Evolutionary conservation across 2,329 filamentous ascomycete genomes (phyloP).

Genomic region (Lachnellula willkommii): DNA sequence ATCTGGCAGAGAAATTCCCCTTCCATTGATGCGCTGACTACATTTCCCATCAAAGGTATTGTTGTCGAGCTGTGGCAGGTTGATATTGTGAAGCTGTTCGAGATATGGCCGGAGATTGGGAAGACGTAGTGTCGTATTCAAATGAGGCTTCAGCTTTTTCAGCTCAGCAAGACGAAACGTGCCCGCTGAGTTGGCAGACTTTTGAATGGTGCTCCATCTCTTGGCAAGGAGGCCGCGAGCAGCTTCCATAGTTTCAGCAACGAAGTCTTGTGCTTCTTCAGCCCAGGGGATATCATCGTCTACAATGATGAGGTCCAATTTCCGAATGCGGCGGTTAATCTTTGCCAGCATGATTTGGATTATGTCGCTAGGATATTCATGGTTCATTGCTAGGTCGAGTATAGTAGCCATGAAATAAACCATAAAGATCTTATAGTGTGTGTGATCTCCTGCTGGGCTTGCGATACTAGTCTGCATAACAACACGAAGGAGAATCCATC

Average conservation of each 20-base stretch:
- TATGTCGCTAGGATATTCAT: conserved; percentile 24
- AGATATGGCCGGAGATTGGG: conserved; percentile 7
- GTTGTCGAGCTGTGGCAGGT: neutral
- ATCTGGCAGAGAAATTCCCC: conserved; percentile 4
- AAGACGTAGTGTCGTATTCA: conserved; percentile 7
- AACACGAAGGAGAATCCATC: conserved; percentile 52
- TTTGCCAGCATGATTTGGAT: conserved; percentile 41
- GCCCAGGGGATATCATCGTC: conserved; percentile 2
- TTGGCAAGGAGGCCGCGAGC: conserved; percentile 9
- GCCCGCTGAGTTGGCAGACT: neutral
- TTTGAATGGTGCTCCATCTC: conserved; percentile 21
- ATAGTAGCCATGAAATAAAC: conserved; percentile 34
- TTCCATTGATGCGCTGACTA: conserved; percentile 4
- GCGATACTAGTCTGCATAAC: conserved; percentile 35
- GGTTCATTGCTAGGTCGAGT: conserved; percentile 12
- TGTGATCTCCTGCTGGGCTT: neutral
- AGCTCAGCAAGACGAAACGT: conserved; percentile 4
- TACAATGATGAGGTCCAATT: conserved; percentile 30
- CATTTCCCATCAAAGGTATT: conserved; percentile 1
- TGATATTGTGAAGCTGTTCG: neutral
- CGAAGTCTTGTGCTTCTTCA: conserved; percentile 3
- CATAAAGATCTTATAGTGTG: conserved; percentile 47
- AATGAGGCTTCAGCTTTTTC: conserved; percentile 7
- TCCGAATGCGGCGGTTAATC: conserved; percentile 38
- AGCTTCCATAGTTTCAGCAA: conserved; percentile 14